A percentile compares a stretch with the other conserved stretches of the same genome.
Conservation (phyloP, 805 yeast genomes). For the Pichia scutulata region DNA sequence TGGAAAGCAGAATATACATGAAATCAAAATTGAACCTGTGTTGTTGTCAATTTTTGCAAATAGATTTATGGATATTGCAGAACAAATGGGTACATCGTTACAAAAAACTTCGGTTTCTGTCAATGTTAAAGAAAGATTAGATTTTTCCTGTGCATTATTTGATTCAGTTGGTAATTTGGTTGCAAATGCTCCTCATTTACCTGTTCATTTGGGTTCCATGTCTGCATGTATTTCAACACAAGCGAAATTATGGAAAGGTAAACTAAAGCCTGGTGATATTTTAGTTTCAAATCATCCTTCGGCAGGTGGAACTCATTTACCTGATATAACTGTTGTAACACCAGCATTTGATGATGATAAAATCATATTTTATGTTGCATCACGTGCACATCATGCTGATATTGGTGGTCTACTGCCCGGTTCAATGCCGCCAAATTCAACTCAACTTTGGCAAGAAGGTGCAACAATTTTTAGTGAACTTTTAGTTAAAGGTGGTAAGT, state of each 20-base stretch:
- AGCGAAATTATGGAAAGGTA: conserved; percentile 55
- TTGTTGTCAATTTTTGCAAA: conserved; percentile 71
- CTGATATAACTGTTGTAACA: conserved; percentile 87
- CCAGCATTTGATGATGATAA: conserved; percentile 66
- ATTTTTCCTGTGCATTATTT: conserved; percentile 79
- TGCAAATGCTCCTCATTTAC: conserved; percentile 85
- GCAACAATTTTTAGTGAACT: conserved; percentile 77
- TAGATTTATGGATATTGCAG: conserved; percentile 86
- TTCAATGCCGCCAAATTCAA: conserved; percentile 90
- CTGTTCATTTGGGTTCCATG: conserved; percentile 85
- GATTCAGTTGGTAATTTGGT: conserved; percentile 70
- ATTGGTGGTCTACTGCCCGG: conserved; percentile 92
- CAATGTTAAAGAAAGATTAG: conserved; percentile 76
- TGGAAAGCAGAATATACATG: conserved; percentile 2
- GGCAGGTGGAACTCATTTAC: conserved; percentile 81
- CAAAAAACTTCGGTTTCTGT: conserved; percentile 77
- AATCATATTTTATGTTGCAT: conserved; percentile 81
- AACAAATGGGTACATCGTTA: conserved; percentile 77
- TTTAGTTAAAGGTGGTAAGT: conserved; percentile 61
- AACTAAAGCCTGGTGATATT: conserved; percentile 65
- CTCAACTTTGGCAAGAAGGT: conserved; percentile 81
- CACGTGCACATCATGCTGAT: conserved; percentile 95
- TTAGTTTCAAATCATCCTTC: conserved; percentile 74
- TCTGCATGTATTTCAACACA: conserved; percentile 69
- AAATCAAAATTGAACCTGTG: conserved; percentile 52